phyloP scores from a whole-genome alignment of 2,329 filamentous ascomycete species.

The Biscogniauxia marginata region DNA sequence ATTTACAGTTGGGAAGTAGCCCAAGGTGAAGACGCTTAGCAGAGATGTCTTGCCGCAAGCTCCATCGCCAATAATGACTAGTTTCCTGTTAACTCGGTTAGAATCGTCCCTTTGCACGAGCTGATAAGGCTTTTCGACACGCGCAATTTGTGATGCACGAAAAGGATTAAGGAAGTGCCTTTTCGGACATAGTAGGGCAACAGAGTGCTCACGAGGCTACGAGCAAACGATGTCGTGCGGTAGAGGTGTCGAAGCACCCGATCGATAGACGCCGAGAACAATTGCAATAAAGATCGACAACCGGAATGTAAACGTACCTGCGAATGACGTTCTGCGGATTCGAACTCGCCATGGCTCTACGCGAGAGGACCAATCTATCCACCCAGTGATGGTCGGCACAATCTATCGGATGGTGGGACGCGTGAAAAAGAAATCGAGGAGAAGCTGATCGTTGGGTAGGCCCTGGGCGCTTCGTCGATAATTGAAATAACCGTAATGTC shows the following conservation, averaged over 20 bases:
- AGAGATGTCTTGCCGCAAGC: slow-evolving; percentile 98
- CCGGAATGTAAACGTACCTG: slow-evolving; percentile 33
- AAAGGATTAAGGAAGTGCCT: neutral
- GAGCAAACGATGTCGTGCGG: neutral
- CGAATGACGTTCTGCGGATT: slow-evolving; percentile 43
- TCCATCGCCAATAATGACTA: slow-evolving; percentile 51
- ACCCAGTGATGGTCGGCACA: slow-evolving; percentile 16
- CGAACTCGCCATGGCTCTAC: slow-evolving; percentile 32
- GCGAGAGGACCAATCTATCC: slow-evolving; percentile 13
- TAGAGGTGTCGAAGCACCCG: neutral
- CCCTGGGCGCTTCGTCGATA: slow-evolving; percentile 7
- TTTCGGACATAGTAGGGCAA: neutral
- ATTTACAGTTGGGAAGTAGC: slow-evolving; percentile 95
- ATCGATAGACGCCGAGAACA: neutral
- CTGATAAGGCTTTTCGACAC: slow-evolving; percentile 1
- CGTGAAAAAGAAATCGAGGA: neutral
- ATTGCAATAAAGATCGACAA: slow-evolving; percentile 4
- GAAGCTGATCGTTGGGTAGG: neutral
- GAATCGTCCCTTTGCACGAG: slow-evolving; percentile 6
- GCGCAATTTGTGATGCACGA: slow-evolving; percentile 2
- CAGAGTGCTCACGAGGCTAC: neutral
- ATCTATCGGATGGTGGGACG: neutral
- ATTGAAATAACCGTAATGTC: slow-evolving; percentile 12
- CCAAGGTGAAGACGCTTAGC: slow-evolving; percentile 94
- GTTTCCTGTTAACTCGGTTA: slow-evolving; percentile 29